These are phyloP conservation scores for Plasmodium cynomolgi DNA, from an alignment of 169 alveolate genomes.

Conservation along the genomic window DNA sequence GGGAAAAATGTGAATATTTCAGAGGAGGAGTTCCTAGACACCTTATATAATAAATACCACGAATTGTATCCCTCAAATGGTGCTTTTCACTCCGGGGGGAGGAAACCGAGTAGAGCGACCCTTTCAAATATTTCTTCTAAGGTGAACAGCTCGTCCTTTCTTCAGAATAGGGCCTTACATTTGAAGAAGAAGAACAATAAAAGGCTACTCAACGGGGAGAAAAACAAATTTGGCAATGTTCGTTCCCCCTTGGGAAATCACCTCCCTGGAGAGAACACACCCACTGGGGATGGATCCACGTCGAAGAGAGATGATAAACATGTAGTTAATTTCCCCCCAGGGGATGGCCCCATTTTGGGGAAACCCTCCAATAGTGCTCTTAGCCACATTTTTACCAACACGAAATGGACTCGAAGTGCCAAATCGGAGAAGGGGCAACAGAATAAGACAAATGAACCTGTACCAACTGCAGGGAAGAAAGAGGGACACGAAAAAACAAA, in stretches of 20 bases:
- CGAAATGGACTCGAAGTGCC: neutral
- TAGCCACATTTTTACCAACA: neutral
- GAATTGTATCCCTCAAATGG: neutral
- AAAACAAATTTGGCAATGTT: neutral
- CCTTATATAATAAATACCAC: conserved; percentile 13
- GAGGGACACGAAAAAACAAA: neutral
- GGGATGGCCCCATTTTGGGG: neutral
- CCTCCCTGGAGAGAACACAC: neutral
- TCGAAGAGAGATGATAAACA: neutral
- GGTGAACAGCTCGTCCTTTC: neutral
- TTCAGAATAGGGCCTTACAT: neutral
- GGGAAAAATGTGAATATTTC: conserved; percentile 8
- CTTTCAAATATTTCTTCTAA: neutral
- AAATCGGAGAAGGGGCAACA: neutral
- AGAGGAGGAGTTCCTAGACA: neutral
- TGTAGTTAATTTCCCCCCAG: neutral
- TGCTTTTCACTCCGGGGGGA: neutral
- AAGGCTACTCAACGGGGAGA: neutral
- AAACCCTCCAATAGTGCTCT: neutral
- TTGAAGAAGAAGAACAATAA: neutral
- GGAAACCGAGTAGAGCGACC: neutral
- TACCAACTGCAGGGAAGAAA: neutral
- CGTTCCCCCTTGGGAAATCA: neutral
- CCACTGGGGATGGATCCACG: neutral
- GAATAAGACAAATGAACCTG: neutral